phyloP scores from a whole-genome alignment of 495 filamentous ascomycete species.

The Peziza echinospora region DNA sequence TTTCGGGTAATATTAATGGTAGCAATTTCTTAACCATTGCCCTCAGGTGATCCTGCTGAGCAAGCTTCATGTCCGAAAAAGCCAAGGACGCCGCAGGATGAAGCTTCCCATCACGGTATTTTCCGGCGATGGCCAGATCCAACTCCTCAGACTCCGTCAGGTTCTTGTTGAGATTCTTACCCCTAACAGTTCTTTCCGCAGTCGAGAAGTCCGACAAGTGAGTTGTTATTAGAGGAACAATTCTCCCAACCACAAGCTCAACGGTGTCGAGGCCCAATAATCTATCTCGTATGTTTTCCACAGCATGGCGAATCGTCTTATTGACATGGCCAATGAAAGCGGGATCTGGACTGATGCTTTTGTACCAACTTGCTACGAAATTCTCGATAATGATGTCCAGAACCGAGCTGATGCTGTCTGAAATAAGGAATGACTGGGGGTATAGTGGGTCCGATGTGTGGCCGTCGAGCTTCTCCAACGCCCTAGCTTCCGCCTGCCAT shows the following conservation, averaged over 20 bases:
- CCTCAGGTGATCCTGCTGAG: constrained; percentile 74
- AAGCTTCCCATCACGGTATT: constrained; percentile 72
- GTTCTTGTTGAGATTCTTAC: constrained; percentile 63
- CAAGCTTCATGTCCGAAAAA: constrained; percentile 55
- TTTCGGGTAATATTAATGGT: constrained; percentile 52
- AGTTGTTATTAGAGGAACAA: constrained; percentile 74
- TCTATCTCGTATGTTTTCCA: constrained; percentile 45
- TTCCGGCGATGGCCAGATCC: constrained; percentile 77
- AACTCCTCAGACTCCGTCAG: constrained; percentile 94
- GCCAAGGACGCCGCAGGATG: constrained; percentile 72
- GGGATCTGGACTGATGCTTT: constrained; percentile 57
- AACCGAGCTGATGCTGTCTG: constrained; percentile 57
- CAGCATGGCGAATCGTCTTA: constrained; percentile 48
- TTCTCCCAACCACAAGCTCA: constrained; percentile 52
- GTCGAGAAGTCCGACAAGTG: constrained; percentile 82
- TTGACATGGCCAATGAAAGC: constrained; percentile 73
- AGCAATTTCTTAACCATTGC: constrained; percentile 44
- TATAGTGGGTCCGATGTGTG: constrained; percentile 42
- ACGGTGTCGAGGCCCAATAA: constrained; percentile 54
- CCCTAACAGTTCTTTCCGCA: constrained; percentile 70
- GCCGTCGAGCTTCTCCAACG: constrained; percentile 15
- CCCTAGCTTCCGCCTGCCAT: constrained; percentile 11
- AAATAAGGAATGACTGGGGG: constrained; percentile 55
- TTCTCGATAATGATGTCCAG: constrained; percentile 59
- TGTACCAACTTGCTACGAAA: constrained; percentile 78